Evolutionary conservation across 2,329 filamentous ascomycete genomes (phyloP), one percentile per base, ranked within the genome.

Genomic region (Huntiella savannae): DNA sequence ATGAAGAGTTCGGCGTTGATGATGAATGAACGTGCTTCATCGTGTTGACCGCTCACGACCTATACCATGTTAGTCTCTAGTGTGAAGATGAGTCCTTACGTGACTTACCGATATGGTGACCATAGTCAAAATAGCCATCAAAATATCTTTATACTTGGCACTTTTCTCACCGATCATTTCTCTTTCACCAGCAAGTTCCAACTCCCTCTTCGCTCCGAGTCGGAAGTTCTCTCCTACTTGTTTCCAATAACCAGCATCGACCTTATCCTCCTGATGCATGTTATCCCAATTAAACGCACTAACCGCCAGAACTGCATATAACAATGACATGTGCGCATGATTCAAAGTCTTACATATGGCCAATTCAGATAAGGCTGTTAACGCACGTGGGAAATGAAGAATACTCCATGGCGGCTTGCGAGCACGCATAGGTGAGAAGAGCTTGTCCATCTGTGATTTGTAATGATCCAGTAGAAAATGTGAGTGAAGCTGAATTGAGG

Each of bases 1-100:
- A 68, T 65, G 10, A 67, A 59, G 2, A 61, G 58, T 49, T 68
- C 64, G 0, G 64, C 63, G 42, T 66, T 64, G 0, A 67, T 50
- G 1, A 61, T 54, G n/a, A 60, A 65, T 16, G 53, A 59, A 38
- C 62, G 58, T 1, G 59, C 55, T 22, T 61, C 53, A 50, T 49
- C 43, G 32, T 45, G 47, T 32, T 57, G 57, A 1, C 60, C 60
- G 6, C 55, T 56, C 15, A 60, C 55, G 8, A 58, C 46, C 43
- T 46, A 12, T 28, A 17, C 22, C 7, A 15, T 28, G n/a, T 33
- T 13, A 46, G 15, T 32, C 7, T 16, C 13, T 13, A 8, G 33
- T 12, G 5, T 22, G n/a, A 13, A 16, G 28, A 7, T 32, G n/a
- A 4, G 4, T 19, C 17, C 5, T 16, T 16, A 15, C 4, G 10